Evolutionary conservation across 371 early-diverging fungal genomes (phyloP).

Genomic region (Capillidium heterosporum): DNA sequence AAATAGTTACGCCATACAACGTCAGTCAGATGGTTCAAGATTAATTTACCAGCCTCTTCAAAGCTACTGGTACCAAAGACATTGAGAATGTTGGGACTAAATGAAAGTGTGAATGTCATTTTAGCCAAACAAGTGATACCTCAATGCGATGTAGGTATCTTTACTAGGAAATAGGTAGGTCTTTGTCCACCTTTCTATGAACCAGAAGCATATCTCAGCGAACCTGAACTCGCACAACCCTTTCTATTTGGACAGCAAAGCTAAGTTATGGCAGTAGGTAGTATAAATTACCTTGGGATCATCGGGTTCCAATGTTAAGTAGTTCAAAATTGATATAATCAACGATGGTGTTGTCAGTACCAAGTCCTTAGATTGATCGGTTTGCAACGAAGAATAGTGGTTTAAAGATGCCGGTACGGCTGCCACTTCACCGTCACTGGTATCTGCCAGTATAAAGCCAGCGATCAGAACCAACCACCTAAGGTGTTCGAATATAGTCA

Average conservation of each 20-base stretch:
- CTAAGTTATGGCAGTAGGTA: neutral
- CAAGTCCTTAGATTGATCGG: slow-evolving; percentile 18
- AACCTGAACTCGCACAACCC: slow-evolving; percentile 11
- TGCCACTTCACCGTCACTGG: slow-evolving; percentile 49
- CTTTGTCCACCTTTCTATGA: slow-evolving; percentile 52
- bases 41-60: neutral
- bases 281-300: slow-evolving; percentile 19
- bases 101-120: too few species aligned
- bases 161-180: slow-evolving; percentile 45
- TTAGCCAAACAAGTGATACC: too few species aligned
- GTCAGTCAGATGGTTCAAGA: neutral
- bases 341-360: slow-evolving; percentile 27
- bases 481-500: slow-evolving; percentile 34
- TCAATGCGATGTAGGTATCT: slow-evolving; percentile 33
- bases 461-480: slow-evolving; percentile 57
- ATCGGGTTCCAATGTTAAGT: slow-evolving; percentile 23
- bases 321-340: slow-evolving; percentile 27
- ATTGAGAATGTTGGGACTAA: neutral
- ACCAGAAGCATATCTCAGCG: slow-evolving; percentile 53
- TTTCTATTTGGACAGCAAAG: neutral
- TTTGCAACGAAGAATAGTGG: slow-evolving; percentile 29
- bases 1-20: neutral
- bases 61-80: neutral
- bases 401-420: slow-evolving; percentile 41
- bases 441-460: slow-evolving; percentile 44